Conservation (phyloP, 1,284 basidiomycete species). For the Fomitopsis betulina region DNA sequence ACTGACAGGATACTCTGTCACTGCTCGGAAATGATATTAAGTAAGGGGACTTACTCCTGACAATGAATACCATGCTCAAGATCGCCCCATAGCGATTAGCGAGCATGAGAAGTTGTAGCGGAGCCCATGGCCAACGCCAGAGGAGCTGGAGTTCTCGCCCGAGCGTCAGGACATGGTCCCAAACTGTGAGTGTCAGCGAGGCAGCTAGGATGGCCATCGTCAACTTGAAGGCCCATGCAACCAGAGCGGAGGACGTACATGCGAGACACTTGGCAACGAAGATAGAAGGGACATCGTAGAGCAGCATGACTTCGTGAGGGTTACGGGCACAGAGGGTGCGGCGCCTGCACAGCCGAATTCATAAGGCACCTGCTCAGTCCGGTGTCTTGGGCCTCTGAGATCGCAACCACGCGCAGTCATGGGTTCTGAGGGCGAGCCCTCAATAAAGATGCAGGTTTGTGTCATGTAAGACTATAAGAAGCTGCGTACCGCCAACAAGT, state of each 20-base stretch:
- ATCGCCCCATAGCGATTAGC: background rate
- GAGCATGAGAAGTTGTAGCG: background rate
- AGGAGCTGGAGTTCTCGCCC: background rate
- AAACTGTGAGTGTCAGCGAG: background rate
- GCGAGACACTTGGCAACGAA: background rate
- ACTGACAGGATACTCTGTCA: background rate
- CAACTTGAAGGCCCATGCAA: background rate
- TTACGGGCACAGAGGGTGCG: background rate
- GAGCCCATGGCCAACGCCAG: background rate
- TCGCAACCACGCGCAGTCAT: background rate
- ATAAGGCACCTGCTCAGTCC: background rate
- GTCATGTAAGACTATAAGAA: background rate
- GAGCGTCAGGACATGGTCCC: background rate
- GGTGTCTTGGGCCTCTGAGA: background rate
- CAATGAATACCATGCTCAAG: background rate
- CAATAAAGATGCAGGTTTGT: background rate
- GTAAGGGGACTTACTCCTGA: background rate
- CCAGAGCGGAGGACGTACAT: background rate
- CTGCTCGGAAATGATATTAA: background rate
- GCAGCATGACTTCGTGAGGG: background rate
- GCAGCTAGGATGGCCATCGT: background rate
- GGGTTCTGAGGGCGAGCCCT: background rate
- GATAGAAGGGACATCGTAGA: background rate
- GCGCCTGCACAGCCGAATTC: background rate
- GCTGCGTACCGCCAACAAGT: background rate